Base-by-base conservation (phyloP, 1,284 basidiomycete genomes). In the Cutaneotrichosporon sp. region DNA sequence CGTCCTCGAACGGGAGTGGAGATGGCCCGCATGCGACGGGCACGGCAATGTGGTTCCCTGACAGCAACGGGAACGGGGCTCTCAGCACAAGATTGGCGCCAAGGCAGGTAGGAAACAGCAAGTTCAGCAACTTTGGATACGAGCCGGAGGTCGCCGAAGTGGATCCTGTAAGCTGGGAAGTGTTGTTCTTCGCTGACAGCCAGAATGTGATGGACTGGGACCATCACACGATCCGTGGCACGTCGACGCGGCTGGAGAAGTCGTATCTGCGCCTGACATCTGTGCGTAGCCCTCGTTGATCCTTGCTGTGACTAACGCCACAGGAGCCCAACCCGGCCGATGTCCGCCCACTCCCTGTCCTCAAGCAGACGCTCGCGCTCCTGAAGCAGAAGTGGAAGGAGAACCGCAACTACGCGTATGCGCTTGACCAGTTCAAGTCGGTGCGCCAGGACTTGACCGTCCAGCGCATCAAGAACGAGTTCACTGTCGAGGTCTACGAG, bases 401-500 rank as follows among this genome's bases (percentile, higher is more conserved):
- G 66, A 91, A 91, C 72, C 82, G 83, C 59, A 88, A 91, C 65
- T 76, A 99, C 76, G 84, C 86, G 58, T 99, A 93, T 87, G 92
- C 97, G 73, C 93, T 95, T 75, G 97, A 92, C 74, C 97, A 99
- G 81, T 93, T 99, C 82, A 99, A 99, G 84, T 93, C 91, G 74
- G 83, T 99, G 69, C 87, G 97, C 53, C 97, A 99, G 80, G 97
- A 99, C 82, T 83, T 99, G 65, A 98, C 94, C 65, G 95, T 95
- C n/a, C 97, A 99, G 83, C 88, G 95, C 36, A 97, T 99, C 76
- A 97, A 97, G 83, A 99, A 97, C 72, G 92, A 97, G 59, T 98
- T 99, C 73, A 98, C 97, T 0, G 94, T 95, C 36, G 86, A 89
- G 78, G 95, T 98, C 13, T 99, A 99, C 77, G 97, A 99, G 79